phyloP scores from a whole-genome alignment of 441 rosid genomes.

The Euphorbia celastroides region DNA sequence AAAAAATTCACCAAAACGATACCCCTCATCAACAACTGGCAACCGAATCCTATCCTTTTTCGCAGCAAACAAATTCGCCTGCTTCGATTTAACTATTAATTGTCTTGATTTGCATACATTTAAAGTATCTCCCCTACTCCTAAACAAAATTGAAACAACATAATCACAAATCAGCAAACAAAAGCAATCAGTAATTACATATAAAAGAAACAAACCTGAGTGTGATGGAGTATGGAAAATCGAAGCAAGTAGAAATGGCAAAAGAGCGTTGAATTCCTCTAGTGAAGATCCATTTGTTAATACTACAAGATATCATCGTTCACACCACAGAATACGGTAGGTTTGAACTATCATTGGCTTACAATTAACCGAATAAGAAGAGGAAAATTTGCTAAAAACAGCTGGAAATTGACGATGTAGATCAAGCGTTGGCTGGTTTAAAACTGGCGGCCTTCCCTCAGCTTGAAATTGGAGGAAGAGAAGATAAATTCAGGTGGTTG shows the following conservation, averaged over 20 bases:
- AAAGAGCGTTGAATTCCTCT: constrained; percentile 1
- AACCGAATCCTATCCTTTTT: constrained; percentile 49
- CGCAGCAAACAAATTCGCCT: constrained; percentile 59
- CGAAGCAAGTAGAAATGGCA: not conserved
- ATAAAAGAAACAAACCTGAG: constrained; percentile 17
- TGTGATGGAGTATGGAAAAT: constrained; percentile 8
- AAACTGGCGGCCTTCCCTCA: not conserved
- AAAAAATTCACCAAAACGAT: constrained; percentile 51
- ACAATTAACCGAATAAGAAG: not conserved
- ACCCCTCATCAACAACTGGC: constrained; percentile 31
- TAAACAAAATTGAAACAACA: constrained; percentile 17
- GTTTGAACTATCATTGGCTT: not conserved
- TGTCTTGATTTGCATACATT: constrained; percentile 15
- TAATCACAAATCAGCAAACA: not conserved
- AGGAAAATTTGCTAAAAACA: not conserved
- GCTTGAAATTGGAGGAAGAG: not conserved
- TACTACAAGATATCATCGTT: constrained; percentile 14
- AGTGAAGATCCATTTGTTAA: constrained; percentile 10
- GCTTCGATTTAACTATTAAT: constrained; percentile 33
- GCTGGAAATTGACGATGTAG: not conserved
- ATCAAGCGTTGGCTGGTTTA: not conserved
- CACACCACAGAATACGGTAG: not conserved
- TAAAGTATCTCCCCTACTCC: constrained; percentile 30
- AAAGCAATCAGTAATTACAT: not conserved
- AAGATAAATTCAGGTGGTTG: no score